Base-by-base conservation (phyloP, 805 yeast species). In the Wickerhamiella vanderwaltii region DNA sequence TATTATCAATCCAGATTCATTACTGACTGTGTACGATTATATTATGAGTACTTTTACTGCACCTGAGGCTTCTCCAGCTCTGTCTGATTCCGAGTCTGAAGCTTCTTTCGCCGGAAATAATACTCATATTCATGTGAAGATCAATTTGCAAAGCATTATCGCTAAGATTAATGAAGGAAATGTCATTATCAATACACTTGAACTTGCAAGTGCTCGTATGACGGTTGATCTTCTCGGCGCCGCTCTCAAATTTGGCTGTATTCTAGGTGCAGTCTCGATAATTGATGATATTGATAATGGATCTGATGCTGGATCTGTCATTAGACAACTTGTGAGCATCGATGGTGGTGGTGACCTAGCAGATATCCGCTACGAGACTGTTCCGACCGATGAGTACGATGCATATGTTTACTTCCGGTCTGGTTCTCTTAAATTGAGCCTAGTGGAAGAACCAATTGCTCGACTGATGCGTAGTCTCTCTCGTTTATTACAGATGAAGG, bases 21-120 rank as follows among this genome's bases (percentile, higher is more conserved):
- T 82, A 12, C 65, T 91, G 46, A 79, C 93, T 1, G 63, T 91
- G 11, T 61, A 88, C 48, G 88, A 86, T 57, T 91, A 79, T 57
- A 67, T 81, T 1, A 64, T 87, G 53, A 81, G 85, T 34, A 91
- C 97, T 0, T 91, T 91, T 57, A 80, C 95, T 0, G 79, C 79
- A 58, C 94, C 94, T 0, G 70, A 74, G 47, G 41, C 43, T 9
- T 26, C 24, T 4, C 77, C 80, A 1, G 73, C 72, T 17, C 15
- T 39, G 3, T 41, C 31, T 16, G 40, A 41, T 5, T 20, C 28
- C 11, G 29, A 4, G 26, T 13, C 40, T 12, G 37, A 15, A 45
- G 24, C 29, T 4, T 35, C 29, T 9, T 5, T 9, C 6, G 38
- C 18, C 1, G 24, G n/a, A 12, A 16, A 9, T 2, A 29, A 6